Percentiles rank a stretch among this genome's conserved stretches.
phyloP scores from a whole-genome alignment of 768 basidiomycete species.

The Podaxis pistillaris region DNA sequence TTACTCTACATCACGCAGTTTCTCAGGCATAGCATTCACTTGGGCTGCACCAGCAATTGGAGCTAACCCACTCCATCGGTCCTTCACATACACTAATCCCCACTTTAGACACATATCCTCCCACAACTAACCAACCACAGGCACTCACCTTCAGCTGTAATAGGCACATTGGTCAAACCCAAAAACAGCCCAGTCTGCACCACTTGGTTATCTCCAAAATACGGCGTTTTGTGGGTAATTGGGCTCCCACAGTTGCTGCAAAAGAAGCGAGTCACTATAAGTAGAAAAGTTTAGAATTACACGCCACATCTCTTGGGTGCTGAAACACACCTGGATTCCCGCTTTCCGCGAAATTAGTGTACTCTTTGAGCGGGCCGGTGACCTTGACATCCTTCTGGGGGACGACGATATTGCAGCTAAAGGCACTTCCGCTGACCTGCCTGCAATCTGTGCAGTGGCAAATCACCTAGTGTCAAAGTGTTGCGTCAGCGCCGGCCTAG shows the following conservation, averaged over 20 bases:
- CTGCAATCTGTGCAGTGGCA: constrained; percentile 37
- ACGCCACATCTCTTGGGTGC: neutral
- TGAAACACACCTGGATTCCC: constrained; percentile 31
- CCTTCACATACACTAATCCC: constrained; percentile 31
- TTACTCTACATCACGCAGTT: neutral
- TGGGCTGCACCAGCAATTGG: constrained; percentile 24
- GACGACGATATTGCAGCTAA: constrained; percentile 34
- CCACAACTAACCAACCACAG: neutral
- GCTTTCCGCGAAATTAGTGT: constrained; percentile 24
- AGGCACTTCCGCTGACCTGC: constrained; percentile 34
- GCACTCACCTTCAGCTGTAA: constrained; percentile 29
- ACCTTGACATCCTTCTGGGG: constrained; percentile 31
- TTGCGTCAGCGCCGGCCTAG: neutral
- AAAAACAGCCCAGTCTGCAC: constrained; percentile 36
- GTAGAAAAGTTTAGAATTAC: too few relatives aligned
- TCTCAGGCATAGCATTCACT: constrained; percentile 13
- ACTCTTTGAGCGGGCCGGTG: constrained; percentile 30
- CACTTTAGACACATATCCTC: neutral
- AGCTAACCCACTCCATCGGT: constrained; percentile 27
- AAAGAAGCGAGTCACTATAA: constrained; percentile 34
- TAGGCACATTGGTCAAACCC: constrained; percentile 28
- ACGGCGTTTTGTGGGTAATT: constrained; percentile 29
- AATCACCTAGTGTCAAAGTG: constrained; percentile 21
- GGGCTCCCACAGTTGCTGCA: constrained; percentile 36
- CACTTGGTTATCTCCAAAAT: constrained; percentile 33